phyloP scores from a whole-genome alignment of 2,329 filamentous ascomycete genomes.

The Ustilaginoidea virens region DNA sequence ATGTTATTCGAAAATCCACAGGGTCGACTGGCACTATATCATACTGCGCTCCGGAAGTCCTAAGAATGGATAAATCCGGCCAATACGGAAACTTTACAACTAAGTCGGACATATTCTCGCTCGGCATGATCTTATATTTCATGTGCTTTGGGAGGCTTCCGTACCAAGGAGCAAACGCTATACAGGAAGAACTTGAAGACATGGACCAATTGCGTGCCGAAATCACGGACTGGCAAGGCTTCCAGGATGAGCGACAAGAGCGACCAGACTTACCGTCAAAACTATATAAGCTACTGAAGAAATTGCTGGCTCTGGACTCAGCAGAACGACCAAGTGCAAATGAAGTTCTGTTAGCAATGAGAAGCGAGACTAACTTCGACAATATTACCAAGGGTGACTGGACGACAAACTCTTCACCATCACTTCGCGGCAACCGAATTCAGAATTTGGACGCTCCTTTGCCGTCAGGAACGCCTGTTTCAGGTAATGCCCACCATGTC shows the following conservation, averaged over 20 bases:
- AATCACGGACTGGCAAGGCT: constrained; percentile 76
- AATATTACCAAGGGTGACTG: constrained; percentile 21
- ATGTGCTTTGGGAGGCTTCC: constrained; percentile 88
- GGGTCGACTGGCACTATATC: constrained; percentile 93
- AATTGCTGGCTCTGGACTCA: constrained; percentile 64
- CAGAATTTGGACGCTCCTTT: constrained; percentile 41
- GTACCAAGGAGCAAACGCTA: constrained; percentile 66
- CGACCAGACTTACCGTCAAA: constrained; percentile 73
- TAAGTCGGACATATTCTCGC: constrained; percentile 94
- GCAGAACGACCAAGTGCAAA: constrained; percentile 65
- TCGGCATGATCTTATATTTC: constrained; percentile 98
- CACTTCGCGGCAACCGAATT: constrained; percentile 29
- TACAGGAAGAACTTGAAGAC: constrained; percentile 87
- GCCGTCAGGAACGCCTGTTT: constrained; percentile 30
- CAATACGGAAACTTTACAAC: constrained; percentile 85
- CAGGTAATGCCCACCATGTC: constrained; percentile 17
- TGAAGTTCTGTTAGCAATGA: constrained; percentile 69
- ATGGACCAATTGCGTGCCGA: constrained; percentile 72
- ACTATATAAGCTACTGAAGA: constrained; percentile 72
- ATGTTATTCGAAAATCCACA: constrained; percentile 69
- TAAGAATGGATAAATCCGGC: constrained; percentile 53
- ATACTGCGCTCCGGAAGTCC: constrained; percentile 90
- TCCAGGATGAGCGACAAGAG: constrained; percentile 59
- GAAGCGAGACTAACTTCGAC: constrained; percentile 43
- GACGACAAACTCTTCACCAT: constrained; percentile 19